Conservation (phyloP, 306 rosid genomes). For the Nissolia schottii region DNA sequence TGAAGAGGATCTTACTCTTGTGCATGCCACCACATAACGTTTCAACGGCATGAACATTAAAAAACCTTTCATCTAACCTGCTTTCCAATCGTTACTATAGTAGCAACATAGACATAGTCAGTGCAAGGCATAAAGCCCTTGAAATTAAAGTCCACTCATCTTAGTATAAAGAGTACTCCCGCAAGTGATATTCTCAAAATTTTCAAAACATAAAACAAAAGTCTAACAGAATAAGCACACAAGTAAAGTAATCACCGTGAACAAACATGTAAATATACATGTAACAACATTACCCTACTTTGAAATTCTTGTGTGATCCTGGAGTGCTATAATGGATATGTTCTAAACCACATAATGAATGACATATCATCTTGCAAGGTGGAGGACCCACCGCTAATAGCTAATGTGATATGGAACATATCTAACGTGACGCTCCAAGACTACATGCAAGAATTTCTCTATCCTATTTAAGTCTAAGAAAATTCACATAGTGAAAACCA, state of each 20-base stretch:
- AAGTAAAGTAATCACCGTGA: neutral
- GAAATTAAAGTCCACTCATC: too few species aligned
- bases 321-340: too few species aligned
- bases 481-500: neutral
- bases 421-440: too few species aligned
- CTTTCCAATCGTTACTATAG: neutral
- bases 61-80: neutral
- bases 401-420: too few species aligned
- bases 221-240: neutral
- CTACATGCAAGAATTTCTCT: too few species aligned
- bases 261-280: neutral
- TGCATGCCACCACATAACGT: neutral
- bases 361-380: too few species aligned
- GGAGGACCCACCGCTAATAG: too few species aligned
- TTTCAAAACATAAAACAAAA: slow-evolving; percentile 12
- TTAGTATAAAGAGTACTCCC: neutral
- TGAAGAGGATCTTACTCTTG: neutral
- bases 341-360: too few species aligned
- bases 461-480: neutral
- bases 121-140: too few species aligned
- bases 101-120: too few species aligned
- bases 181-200: neutral
- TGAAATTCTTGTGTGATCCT: too few species aligned
- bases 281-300: too few species aligned
- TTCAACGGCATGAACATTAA: neutral